Conservation (phyloP, 2,329 filamentous ascomycete species). For the Aspergillus floridensis region DNA sequence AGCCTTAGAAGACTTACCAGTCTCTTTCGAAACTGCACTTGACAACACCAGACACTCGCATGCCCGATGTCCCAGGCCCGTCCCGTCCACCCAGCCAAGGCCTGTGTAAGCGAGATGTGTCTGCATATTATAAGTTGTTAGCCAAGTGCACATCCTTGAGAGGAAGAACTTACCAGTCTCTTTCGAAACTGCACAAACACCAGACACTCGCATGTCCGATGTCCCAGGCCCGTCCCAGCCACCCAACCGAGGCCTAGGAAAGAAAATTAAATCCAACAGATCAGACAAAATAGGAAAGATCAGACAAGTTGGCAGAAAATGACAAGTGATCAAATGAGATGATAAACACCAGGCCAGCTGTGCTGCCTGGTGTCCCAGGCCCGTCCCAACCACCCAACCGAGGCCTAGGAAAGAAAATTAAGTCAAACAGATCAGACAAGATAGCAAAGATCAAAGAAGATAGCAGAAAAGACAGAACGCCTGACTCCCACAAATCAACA, state of each 20-base stretch:
- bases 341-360: not conserved
- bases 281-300: not conserved
- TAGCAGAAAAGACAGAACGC: too few relatives aligned
- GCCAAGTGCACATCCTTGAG: not conserved
- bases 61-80: constrained; percentile 13
- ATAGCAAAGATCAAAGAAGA: not conserved
- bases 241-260: not conserved
- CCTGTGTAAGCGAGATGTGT: not conserved
- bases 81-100: constrained; percentile 11
- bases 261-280: not conserved
- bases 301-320: not conserved
- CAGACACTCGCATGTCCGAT: constrained; percentile 4
- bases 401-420: not conserved
- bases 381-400: constrained; percentile 14
- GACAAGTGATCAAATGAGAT: not conserved
- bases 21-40: too few relatives aligned
- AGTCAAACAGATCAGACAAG: not conserved
- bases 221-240: constrained; percentile 20
- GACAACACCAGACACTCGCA: too few relatives aligned
- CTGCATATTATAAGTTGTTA: not conserved
- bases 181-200: not conserved
- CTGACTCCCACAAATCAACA: not conserved
- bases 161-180: too few relatives aligned
- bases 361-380: constrained; percentile 16
- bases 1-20: too few relatives aligned